Conservation (phyloP, 257 asterid genomes). For the Misopates orontium region DNA sequence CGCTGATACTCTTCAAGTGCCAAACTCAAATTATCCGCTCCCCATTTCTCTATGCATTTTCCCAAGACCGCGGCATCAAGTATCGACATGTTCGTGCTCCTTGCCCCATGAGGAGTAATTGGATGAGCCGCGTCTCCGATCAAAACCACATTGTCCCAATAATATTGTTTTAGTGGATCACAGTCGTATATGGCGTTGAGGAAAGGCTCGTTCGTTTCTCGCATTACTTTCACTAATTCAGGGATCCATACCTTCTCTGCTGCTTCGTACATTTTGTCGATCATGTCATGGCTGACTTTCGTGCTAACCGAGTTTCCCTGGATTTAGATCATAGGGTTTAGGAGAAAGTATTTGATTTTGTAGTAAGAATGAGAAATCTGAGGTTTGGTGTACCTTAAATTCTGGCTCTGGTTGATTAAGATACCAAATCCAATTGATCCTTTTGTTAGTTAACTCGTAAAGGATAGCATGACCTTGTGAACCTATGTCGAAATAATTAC, state of each 20-base stretch:
- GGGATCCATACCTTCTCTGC: conserved; percentile 74
- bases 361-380: not conserved
- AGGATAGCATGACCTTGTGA: conserved; percentile 56
- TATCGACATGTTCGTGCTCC: conserved; percentile 89
- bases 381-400: conserved; percentile 49
- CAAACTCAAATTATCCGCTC: conserved; percentile 39
- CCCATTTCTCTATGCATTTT: conserved; percentile 62
- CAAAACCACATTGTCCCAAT: conserved; percentile 67
- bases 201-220: conserved; percentile 65
- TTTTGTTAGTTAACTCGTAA: conserved; percentile 63
- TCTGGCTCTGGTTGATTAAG: conserved; percentile 77
- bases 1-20: conserved; percentile 70
- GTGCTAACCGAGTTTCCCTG: conserved; percentile 73
- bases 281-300: conserved; percentile 56
- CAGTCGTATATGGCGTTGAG: conserved; percentile 70
- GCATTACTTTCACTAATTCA: conserved; percentile 54
- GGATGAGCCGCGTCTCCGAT: conserved; percentile 90
- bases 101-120: conserved; percentile 66
- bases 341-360: not conserved
- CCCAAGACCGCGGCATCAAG: conserved; percentile 80
- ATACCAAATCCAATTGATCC: conserved; percentile 96
- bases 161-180: conserved; percentile 51
- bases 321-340: conserved; percentile 6
- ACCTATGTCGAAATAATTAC: conserved; percentile 71
- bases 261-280: conserved; percentile 52